Percentiles rank a stretch among this genome's conserved stretches.
Evolutionary conservation across 75 land plant genomes (phyloP).

Genomic region (Cupressus sempervirens): DNA sequence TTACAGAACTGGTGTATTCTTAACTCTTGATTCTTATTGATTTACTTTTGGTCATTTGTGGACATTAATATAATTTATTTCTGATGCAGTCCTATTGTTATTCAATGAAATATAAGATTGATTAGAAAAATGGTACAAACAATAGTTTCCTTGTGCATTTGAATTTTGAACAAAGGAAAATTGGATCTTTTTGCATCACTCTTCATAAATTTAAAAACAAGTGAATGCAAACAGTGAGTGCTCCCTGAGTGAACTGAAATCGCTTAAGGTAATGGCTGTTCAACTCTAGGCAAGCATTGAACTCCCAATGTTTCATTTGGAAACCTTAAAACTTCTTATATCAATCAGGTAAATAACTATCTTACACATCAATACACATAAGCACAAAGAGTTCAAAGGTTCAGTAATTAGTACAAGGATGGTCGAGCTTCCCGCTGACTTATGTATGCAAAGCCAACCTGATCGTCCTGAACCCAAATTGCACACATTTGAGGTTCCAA

Average conservation of each 20-base stretch:
- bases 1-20: too few relatives aligned
- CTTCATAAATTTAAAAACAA: background rate
- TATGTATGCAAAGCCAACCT: slow-evolving; percentile 85
- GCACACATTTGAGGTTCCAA: slow-evolving; percentile 4
- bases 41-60: too few relatives aligned
- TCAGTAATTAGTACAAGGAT: slow-evolving; percentile 58
- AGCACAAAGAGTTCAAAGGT: slow-evolving; percentile 3
- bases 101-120: background rate
- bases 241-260: background rate
- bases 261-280: background rate
- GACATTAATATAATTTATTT: too few relatives aligned
- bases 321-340: background rate
- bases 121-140: background rate
- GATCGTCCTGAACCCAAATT: slow-evolving; percentile 62
- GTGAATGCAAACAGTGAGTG: background rate
- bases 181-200: background rate
- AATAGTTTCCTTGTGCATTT: background rate
- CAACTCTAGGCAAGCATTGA: background rate
- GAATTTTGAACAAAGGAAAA: background rate
- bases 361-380: background rate
- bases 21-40: too few relatives aligned
- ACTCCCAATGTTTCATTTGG: background rate
- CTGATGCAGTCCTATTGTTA: background rate
- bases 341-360: background rate
- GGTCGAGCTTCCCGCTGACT: slow-evolving; percentile 91